Percentiles rank a stretch among this genome's conserved stretches.
phyloP scores from a whole-genome alignment of 176 grass and related monocot species.

The Oropetium thomaeum region DNA sequence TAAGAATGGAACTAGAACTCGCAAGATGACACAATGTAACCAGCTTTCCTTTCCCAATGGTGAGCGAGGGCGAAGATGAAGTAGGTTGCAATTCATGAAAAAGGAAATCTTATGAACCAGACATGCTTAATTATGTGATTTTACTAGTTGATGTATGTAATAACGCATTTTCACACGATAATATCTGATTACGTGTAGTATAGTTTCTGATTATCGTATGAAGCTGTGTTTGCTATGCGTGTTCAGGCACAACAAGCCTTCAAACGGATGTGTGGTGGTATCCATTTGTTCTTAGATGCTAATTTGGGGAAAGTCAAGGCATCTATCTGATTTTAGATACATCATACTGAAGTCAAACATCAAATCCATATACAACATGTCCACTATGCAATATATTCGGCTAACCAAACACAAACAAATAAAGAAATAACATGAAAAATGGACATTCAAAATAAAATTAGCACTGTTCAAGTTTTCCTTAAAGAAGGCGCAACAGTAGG shows the following conservation, averaged over 20 bases:
- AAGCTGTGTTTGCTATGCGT: background rate
- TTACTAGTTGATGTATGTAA: background rate
- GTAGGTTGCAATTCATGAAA: background rate
- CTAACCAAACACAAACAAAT: conserved; percentile 15
- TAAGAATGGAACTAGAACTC: background rate
- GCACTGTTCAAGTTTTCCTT: too few relatives aligned
- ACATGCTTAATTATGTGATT: background rate
- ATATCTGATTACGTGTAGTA: background rate
- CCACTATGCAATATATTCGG: background rate
- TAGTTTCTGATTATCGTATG: conserved; percentile 5
- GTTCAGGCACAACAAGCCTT: background rate
- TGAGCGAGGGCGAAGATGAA: background rate
- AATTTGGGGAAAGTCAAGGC: background rate
- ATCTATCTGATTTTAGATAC: background rate
- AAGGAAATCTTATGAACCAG: background rate
- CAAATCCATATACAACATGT: background rate
- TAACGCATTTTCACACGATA: background rate
- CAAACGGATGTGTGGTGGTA: background rate
- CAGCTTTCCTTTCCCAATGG: background rate
- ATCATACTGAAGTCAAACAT: background rate
- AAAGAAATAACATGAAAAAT: conserved; percentile 12
- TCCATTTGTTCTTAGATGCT: background rate
- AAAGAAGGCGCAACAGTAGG: background rate
- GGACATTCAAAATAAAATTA: conserved; percentile 1
- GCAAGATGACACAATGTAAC: background rate